Conservation (phyloP, 179 eudicot species). For the Silene vulgaris region DNA sequence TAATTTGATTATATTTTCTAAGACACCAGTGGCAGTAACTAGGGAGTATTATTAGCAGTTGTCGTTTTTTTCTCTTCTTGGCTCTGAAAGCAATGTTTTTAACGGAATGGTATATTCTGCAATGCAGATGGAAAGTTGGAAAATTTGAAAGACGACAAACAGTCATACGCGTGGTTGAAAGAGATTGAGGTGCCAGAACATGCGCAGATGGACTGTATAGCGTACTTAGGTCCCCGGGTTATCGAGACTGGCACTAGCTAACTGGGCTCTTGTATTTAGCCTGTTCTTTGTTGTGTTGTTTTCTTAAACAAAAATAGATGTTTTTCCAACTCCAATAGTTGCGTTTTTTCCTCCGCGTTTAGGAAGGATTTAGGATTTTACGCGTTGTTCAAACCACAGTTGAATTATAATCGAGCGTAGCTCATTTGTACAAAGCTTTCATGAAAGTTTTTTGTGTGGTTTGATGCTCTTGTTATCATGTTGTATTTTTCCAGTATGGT, state of each 20-base stretch:
- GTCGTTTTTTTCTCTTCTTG: not conserved
- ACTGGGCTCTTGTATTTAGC: not conserved
- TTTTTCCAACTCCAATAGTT: not conserved
- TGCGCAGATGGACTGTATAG: conserved; percentile 41
- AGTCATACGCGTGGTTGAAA: conserved; percentile 44
- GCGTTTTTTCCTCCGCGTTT: not conserved
- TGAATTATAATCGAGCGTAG: not conserved
- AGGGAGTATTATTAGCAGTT: not conserved
- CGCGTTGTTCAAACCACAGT: conserved; percentile 23
- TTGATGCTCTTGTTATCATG: not conserved
- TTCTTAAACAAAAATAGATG: conserved; percentile 11
- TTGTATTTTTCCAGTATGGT: not conserved
- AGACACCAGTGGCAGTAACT: no score
- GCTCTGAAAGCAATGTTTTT: not conserved
- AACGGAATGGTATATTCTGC: not conserved
- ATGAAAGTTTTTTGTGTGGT: not conserved
- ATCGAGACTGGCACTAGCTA: conserved; percentile 27
- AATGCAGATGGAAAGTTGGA: conserved; percentile 31
- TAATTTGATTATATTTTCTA: no score
- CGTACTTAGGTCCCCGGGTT: conserved; percentile 48
- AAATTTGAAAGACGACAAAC: conserved; percentile 24
- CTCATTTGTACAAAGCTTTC: conserved; percentile 21
- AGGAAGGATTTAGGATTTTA: not conserved
- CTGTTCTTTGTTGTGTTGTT: not conserved
- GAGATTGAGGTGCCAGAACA: conserved; percentile 52